A percentile compares a stretch with the other conserved stretches of the same genome.
These are phyloP conservation scores for Alternaria metachromatica DNA, from an alignment of 2,329 filamentous ascomycete genomes.

Conservation along the genomic window DNA sequence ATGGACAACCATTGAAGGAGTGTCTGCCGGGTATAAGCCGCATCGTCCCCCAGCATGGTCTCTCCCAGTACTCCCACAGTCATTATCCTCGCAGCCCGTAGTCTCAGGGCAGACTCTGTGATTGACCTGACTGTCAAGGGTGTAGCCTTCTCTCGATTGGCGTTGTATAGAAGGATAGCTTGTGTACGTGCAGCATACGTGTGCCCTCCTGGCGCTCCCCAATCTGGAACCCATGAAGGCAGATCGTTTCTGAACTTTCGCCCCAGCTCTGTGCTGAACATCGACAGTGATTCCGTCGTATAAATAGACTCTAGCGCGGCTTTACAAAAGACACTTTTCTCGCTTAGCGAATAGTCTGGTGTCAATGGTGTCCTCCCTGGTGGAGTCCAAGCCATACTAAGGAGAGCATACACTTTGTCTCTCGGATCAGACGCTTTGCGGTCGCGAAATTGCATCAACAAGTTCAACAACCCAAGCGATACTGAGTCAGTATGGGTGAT, in stretches of 20 bases:
- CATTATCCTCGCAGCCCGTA: background rate
- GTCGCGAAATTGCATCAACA: background rate
- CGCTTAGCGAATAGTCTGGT: constrained; percentile 3
- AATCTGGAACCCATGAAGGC: constrained; percentile 32
- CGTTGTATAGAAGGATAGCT: constrained; percentile 5
- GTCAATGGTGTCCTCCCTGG: background rate
- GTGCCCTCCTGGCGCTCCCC: constrained; percentile 13
- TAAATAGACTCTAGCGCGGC: background rate
- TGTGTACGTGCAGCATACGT: background rate
- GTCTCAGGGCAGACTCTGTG: background rate
- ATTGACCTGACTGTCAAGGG: background rate
- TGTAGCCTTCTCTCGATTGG: background rate
- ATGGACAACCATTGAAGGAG: background rate
- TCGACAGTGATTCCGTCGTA: background rate
- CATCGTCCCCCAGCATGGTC: background rate
- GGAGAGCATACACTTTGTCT: constrained; percentile 27
- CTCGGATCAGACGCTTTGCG: constrained; percentile 22
- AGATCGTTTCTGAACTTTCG: constrained; percentile 22
- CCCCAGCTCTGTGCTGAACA: constrained; percentile 20
- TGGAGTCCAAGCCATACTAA: constrained; percentile 6
- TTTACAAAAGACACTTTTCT: background rate
- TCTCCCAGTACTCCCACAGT: background rate
- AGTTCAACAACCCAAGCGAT: background rate
- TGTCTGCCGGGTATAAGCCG: background rate
- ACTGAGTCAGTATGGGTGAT: fast-evolving